Evolutionary conservation across 2,329 filamentous ascomycete species (phyloP).

Genomic region (Hymenoscyphus repandus): DNA sequence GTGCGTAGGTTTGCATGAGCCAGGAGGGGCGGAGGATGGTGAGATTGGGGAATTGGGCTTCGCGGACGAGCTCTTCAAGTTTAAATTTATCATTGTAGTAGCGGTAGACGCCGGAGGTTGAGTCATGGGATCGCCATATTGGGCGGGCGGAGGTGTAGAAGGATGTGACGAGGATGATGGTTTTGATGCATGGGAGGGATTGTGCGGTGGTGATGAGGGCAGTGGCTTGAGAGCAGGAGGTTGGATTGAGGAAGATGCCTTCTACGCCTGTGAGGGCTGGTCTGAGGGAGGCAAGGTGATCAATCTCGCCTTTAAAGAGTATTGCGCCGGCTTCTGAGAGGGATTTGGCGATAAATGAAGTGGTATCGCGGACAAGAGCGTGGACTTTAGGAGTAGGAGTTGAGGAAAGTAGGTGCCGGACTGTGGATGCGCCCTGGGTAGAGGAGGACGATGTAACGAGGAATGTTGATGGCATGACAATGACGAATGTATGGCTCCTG

Average conservation of each 20-base stretch:
- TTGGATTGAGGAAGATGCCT: constrained; percentile 10
- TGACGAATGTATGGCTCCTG: too few species aligned
- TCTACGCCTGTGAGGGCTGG: constrained; percentile 32
- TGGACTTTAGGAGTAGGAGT: constrained; percentile 31
- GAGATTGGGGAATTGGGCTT: constrained; percentile 9
- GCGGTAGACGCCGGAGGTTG: constrained; percentile 1
- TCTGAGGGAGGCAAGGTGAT: constrained; percentile 29
- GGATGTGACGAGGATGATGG: constrained; percentile 10
- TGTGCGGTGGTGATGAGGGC: constrained; percentile 4
- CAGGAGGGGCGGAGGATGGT: constrained; percentile 12
- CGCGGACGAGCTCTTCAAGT: constrained; percentile 11
- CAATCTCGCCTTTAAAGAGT: constrained; percentile 35
- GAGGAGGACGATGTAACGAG: not conserved
- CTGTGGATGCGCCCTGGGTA: constrained; percentile 10
- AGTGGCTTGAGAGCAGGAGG: constrained; percentile 4
- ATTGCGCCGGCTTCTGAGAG: constrained; percentile 28
- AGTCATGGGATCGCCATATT: constrained; percentile 3
- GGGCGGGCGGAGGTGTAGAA: not conserved
- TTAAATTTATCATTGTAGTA: constrained; percentile 10
- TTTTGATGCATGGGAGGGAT: constrained; percentile 4
- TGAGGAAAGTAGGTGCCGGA: constrained; percentile 31
- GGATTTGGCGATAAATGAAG: constrained; percentile 26
- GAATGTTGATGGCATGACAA: not conserved
- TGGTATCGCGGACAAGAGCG: constrained; percentile 32
- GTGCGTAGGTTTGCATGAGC: constrained; percentile 9